Conservation (phyloP, 805 yeast species). For the Jamesozyma gamospora region DNA sequence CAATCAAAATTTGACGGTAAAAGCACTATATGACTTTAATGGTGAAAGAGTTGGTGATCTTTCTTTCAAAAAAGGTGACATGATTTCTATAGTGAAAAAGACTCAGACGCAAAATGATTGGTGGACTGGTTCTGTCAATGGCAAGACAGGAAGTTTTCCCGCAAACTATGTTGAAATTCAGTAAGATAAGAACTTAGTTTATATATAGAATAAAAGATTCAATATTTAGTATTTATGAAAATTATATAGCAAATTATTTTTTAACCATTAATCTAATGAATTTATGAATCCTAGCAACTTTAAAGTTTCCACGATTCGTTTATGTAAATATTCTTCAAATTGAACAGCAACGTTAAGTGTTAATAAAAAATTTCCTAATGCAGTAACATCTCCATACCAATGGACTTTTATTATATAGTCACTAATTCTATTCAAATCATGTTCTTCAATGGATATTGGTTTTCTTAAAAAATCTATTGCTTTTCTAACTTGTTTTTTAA, state of each 20-base stretch:
- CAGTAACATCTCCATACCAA: conserved; percentile 27
- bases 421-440: conserved; percentile 25
- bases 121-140: conserved; percentile 94
- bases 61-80: conserved; percentile 89
- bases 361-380: conserved; percentile 16
- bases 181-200: neutral
- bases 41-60: conserved; percentile 94
- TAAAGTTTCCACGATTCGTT: conserved; percentile 22
- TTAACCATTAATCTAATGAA: neutral
- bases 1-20: conserved; percentile 44
- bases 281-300: conserved; percentile 18
- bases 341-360: conserved; percentile 14
- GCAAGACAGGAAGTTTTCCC: conserved; percentile 87
- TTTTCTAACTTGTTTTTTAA: conserved; percentile 25
- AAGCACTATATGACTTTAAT: conserved; percentile 77
- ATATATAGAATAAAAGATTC: too few relatives aligned
- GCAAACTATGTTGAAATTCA: conserved; percentile 70
- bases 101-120: conserved; percentile 88
- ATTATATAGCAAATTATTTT: too few relatives aligned
- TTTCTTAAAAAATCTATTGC: conserved; percentile 28
- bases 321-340: conserved; percentile 18
- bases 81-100: conserved; percentile 74
- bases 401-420: conserved; percentile 31
- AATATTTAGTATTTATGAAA: too few relatives aligned
- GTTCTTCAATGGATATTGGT: conserved; percentile 28